Evolutionary conservation across 768 basidiomycete species (phyloP).

Genomic region (Rhodotorula taiwanensis): DNA sequence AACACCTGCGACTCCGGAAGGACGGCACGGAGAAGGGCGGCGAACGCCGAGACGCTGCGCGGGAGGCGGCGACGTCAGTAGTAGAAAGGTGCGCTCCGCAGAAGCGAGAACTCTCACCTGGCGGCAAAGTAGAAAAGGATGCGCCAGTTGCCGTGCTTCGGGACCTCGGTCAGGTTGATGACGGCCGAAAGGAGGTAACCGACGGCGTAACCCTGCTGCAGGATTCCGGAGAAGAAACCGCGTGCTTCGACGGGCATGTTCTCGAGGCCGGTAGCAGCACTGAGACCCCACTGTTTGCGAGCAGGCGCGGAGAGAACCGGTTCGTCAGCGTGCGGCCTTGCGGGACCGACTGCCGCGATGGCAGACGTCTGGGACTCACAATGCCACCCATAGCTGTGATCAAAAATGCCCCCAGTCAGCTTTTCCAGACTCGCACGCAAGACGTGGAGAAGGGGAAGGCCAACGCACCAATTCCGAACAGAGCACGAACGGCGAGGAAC

Average conservation of each 20-base stretch:
- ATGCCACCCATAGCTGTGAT: slow-evolving; percentile 34
- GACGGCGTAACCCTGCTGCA: slow-evolving; percentile 79
- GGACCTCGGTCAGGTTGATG: slow-evolving; percentile 57
- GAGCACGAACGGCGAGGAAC: slow-evolving; percentile 73
- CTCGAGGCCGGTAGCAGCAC: slow-evolving; percentile 17
- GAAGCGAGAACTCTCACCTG: slow-evolving; percentile 39
- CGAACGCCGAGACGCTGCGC: slow-evolving; percentile 48
- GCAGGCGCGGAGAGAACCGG: not conserved
- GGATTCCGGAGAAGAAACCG: slow-evolving; percentile 72
- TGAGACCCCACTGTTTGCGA: slow-evolving; percentile 1
- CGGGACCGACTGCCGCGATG: no score
- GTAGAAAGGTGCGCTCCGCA: not conserved
- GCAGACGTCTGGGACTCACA: not conserved
- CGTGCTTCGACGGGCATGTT: slow-evolving; percentile 52
- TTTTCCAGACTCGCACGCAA: no score
- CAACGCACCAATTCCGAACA: slow-evolving; percentile 48
- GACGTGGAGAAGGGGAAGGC: no score
- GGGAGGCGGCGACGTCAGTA: slow-evolving; percentile 2
- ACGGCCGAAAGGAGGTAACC: slow-evolving; percentile 79
- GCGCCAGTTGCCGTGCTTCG: slow-evolving; percentile 42
- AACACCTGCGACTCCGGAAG: slow-evolving; percentile 76
- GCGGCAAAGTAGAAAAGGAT: not conserved
- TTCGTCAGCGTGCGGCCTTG: not conserved
- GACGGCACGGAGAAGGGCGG: slow-evolving; percentile 58
- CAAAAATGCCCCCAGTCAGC: no score